Conservation (phyloP, 495 filamentous ascomycete genomes). For the Hypoxylon lenormandii region DNA sequence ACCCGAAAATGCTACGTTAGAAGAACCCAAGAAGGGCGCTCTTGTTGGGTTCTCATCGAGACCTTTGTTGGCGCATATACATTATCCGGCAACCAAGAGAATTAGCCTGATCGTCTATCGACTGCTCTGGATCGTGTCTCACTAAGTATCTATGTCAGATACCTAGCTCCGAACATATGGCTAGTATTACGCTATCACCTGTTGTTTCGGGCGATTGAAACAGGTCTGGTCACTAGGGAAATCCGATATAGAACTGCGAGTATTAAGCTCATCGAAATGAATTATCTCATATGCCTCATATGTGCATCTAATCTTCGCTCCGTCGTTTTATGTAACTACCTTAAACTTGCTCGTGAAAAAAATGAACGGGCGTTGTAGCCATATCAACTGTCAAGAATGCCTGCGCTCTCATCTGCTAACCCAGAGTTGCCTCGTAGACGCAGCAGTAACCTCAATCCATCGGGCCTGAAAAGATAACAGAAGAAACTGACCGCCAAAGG, state of each 20-base stretch:
- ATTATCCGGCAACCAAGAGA: constrained; percentile 4
- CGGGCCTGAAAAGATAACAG: constrained; percentile 28
- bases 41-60: neutral
- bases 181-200: neutral
- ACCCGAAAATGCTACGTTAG: constrained; percentile 12
- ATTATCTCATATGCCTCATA: constrained; percentile 4
- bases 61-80: constrained; percentile 1
- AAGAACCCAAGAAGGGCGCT: neutral
- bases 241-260: neutral
- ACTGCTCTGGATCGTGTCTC: constrained; percentile 17
- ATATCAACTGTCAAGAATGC: constrained; percentile 21
- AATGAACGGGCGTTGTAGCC: constrained; percentile 26
- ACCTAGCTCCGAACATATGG: neutral
- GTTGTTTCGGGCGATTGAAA: neutral
- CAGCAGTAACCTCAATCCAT: constrained; percentile 9
- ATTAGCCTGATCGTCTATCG: constrained; percentile 14
- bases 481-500: constrained; percentile 41
- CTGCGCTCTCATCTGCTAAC: constrained; percentile 11
- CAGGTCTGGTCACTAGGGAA: neutral
- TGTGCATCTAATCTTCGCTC: constrained; percentile 23
- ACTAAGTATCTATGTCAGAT: neutral
- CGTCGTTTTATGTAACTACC: constrained; percentile 17
- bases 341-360: constrained; percentile 26
- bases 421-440: constrained; percentile 30
- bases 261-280: constrained; percentile 13